Conservation (phyloP, 75 land plant species). For the Sequoiadendron giganteum region DNA sequence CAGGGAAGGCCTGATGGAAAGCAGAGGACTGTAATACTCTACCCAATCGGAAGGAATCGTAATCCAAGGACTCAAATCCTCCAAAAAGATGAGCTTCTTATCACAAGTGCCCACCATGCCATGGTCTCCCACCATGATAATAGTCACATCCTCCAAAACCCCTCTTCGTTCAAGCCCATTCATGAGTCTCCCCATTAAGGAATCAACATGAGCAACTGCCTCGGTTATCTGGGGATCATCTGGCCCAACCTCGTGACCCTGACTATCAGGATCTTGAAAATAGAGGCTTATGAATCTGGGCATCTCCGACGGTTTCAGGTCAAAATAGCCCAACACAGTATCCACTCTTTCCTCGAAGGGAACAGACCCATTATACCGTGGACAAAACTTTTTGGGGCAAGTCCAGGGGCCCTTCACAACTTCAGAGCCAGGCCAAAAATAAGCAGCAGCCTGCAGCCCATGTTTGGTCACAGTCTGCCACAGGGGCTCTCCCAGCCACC, state of each 20-base stretch:
- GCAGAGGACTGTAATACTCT: constrained; percentile 57
- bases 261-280: constrained; percentile 87
- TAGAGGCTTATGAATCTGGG: constrained; percentile 78
- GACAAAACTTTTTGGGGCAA: constrained; percentile 51
- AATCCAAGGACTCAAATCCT: constrained; percentile 70
- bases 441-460: constrained; percentile 73
- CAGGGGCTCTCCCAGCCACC: constrained; percentile 96
- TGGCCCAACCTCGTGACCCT: constrained; percentile 77
- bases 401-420: constrained; percentile 71
- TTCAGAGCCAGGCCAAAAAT: constrained; percentile 95
- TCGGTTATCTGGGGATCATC: constrained; percentile 76
- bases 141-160: constrained; percentile 75
- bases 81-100: constrained; percentile 66
- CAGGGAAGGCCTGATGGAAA: constrained; percentile 66
- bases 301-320: constrained; percentile 40
- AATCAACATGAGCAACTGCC: constrained; percentile 62
- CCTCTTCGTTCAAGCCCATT: constrained; percentile 67
- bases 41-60: constrained; percentile 54
- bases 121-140: constrained; percentile 82
- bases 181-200: constrained; percentile 69
- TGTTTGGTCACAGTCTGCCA: constrained; percentile 89
- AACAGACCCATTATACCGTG: constrained; percentile 54
- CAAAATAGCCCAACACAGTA: constrained; percentile 64
- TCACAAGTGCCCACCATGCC: constrained; percentile 94
- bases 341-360: constrained; percentile 83